Base-by-base conservation (phyloP, 306 rosid species). In the Delonix regia region DNA sequence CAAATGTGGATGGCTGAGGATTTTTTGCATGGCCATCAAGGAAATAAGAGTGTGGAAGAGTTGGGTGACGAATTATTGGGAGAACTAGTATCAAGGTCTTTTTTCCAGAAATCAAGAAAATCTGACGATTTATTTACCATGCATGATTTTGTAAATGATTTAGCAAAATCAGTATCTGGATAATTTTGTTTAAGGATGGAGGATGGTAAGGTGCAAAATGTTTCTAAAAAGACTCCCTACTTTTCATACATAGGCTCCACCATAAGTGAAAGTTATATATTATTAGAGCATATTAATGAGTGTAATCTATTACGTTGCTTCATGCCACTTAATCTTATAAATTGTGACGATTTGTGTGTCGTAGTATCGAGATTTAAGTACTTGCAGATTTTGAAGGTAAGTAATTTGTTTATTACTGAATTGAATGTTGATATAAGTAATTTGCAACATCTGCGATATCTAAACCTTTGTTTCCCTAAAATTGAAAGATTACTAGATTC, bases 111-210 rank as follows among this genome's bases (percentile, higher is more conserved):
- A 16, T 33, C 42, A 8, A 18, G 30, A 55, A 9, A 2, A 21
- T 6, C 3, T 55, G 30, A 7, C 2, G 9, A 61, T 12, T 7
- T 7, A 2, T 18, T 62, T 19, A 15, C 7, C 27, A 64, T 64
- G 70, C 70, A 64, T 36, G 69, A 63, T 63, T 47, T 63, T 63
- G 45, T 63, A 9, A 63, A 34, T 33, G 69, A 63, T 63, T 4
- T 64, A 38, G 48, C 70, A 4, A 64, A 38, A n/a, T 64, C 70
- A 64, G 42, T 36, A 2, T 64, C 48, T 18, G 48, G 39, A 36
- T 48, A 41, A 18, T 64, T 34, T 64, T 64, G 28, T 36, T 18
- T 19, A 5, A 10, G 27, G 9, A 1, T 64, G 1, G 70, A 64
- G 5, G 48, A 28, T 36, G 48, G 16, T 39, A 36, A 64, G 25